These are phyloP conservation scores for Parafenestella ontariensis DNA, from an alignment of 2,329 filamentous ascomycete species.

Conservation along the genomic window DNA sequence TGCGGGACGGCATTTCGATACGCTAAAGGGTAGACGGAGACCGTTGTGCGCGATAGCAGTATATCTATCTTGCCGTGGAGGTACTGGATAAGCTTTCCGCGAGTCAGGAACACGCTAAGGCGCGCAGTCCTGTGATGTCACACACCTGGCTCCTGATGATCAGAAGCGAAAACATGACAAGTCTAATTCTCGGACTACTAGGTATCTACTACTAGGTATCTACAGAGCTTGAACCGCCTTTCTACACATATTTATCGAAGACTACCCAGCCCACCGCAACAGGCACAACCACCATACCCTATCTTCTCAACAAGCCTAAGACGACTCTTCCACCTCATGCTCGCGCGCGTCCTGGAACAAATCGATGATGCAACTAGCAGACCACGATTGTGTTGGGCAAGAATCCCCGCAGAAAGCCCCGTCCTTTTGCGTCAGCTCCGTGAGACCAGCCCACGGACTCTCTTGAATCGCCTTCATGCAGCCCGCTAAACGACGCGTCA, in stretches of 20 bases:
- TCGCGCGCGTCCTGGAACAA: constrained; percentile 84
- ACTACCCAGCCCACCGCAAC: neutral
- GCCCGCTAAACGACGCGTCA: constrained; percentile 79
- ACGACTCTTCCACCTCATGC: constrained; percentile 35
- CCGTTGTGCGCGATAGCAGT: neutral
- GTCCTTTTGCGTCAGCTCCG: constrained; percentile 90
- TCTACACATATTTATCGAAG: neutral
- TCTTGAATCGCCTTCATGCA: constrained; percentile 85
- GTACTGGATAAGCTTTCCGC: constrained; percentile 5
- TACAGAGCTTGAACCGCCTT: neutral
- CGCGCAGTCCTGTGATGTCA: constrained; percentile 29
- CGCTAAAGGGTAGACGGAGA: neutral
- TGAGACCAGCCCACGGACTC: constrained; percentile 86
- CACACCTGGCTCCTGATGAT: neutral
- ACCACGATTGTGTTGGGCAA: constrained; percentile 97
- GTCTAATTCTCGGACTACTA: neutral
- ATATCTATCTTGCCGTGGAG: no score
- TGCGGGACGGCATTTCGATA: constrained; percentile 10
- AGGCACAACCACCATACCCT: neutral
- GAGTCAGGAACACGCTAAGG: constrained; percentile 18
- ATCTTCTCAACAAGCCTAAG: neutral
- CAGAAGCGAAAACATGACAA: neutral
- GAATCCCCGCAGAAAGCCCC: constrained; percentile 87
- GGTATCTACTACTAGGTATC: neutral
- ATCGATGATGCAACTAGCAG: constrained; percentile 91